phyloP scores from a whole-genome alignment of 2,329 filamentous ascomycete species.

The Fusarium udum region DNA sequence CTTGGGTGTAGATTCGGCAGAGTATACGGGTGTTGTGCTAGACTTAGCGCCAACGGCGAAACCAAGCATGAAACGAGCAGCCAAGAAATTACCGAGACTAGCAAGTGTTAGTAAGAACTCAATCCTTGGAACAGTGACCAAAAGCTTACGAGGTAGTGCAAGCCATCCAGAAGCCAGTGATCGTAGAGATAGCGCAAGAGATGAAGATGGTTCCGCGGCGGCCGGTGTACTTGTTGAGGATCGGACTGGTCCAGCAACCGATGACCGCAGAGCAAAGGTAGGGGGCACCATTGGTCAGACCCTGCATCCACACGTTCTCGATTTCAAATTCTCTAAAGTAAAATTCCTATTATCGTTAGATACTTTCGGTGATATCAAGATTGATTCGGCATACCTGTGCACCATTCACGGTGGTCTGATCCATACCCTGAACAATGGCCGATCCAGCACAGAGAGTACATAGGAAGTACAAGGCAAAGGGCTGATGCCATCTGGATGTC shows the following conservation, averaged over 20 bases:
- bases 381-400: slow-evolving; percentile 57
- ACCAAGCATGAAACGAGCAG: slow-evolving; percentile 49
- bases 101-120: rapidly evolving
- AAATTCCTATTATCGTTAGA: slow-evolving; percentile 43
- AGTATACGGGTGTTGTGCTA: slow-evolving; percentile 49
- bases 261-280: slow-evolving; percentile 61
- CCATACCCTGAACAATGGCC: slow-evolving; percentile 73
- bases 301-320: slow-evolving; percentile 57
- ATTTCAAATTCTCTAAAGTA: slow-evolving; percentile 47
- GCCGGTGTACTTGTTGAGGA: slow-evolving; percentile 69
- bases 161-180: slow-evolving; percentile 64
- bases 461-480: slow-evolving; percentile 49
- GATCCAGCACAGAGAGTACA: slow-evolving; percentile 49
- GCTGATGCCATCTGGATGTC: slow-evolving; percentile 47
- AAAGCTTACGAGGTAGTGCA: slow-evolving; percentile 63
- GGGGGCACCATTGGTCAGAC: slow-evolving; percentile 64
- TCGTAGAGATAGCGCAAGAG: slow-evolving; percentile 64
- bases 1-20: slow-evolving; percentile 51
- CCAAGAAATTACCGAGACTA: slow-evolving; percentile 42
- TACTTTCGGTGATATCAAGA: rapidly evolving
- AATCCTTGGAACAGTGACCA: rapidly evolving
- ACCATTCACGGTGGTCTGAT: slow-evolving; percentile 72
- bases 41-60: slow-evolving; percentile 52
- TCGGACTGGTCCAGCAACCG: slow-evolving; percentile 49
- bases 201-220: slow-evolving; percentile 72